These are phyloP conservation scores for Penicillium tannophilum DNA, from an alignment of 495 filamentous ascomycete genomes.

Conservation along the genomic window DNA sequence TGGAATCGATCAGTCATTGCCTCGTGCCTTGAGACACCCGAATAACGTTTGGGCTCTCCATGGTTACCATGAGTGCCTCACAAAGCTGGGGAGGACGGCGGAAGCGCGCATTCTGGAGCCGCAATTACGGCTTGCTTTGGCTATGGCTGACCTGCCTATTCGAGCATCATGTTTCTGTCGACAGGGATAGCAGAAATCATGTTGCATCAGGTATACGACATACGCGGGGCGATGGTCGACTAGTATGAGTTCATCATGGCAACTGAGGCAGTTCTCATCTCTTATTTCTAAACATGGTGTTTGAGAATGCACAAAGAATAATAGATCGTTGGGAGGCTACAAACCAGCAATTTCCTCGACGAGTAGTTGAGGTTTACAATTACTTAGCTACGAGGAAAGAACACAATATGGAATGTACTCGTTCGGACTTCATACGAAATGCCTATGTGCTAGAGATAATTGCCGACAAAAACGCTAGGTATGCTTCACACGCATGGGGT, in stretches of 20 bases:
- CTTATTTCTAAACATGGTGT: no score
- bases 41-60: slow-evolving; percentile 72
- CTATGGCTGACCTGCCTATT: slow-evolving; percentile 61
- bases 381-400: neutral
- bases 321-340: no score
- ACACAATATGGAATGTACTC: neutral
- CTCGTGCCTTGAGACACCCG: slow-evolving; percentile 59
- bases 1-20: slow-evolving; percentile 55
- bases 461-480: slow-evolving; percentile 13
- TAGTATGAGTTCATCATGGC: no score
- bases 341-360: no score
- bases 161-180: slow-evolving; percentile 66
- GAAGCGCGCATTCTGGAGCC: slow-evolving; percentile 54
- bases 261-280: no score
- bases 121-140: slow-evolving; percentile 51
- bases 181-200: neutral
- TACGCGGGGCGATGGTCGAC: no score
- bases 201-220: neutral
- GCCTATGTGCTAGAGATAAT: slow-evolving; percentile 17
- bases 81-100: slow-evolving; percentile 44
- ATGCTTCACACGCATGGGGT: slow-evolving; percentile 63
- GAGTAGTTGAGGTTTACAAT: neutral
- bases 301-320: no score
- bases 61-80: slow-evolving; percentile 65
- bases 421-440: slow-evolving; percentile 1